Conservation (phyloP, 805 yeast species). For the Wickerhamiella vanderwaltii region DNA sequence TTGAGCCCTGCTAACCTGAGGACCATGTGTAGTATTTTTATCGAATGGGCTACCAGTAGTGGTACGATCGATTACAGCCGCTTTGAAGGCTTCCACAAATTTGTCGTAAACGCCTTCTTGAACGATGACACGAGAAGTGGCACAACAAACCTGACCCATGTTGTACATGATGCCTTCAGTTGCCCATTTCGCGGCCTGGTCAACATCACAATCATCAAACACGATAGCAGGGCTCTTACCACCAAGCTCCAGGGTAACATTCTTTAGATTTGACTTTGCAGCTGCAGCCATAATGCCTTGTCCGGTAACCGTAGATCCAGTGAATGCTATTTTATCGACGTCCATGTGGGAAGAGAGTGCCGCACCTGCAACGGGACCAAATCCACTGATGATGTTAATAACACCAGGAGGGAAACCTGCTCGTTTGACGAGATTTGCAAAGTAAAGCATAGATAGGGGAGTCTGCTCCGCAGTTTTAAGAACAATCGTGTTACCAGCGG, state of each 20-base stretch:
- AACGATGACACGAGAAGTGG: constrained; percentile 81
- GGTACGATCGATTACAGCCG: constrained; percentile 5
- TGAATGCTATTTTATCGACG: constrained; percentile 80
- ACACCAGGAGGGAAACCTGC: constrained; percentile 74
- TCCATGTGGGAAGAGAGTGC: constrained; percentile 45
- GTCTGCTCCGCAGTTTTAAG: constrained; percentile 68
- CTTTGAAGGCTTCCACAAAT: constrained; percentile 41
- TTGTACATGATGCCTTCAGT: constrained; percentile 76
- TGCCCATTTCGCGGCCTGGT: constrained; percentile 60
- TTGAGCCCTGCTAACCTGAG: constrained; percentile 74
- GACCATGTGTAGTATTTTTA: constrained; percentile 67
- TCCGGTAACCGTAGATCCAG: constrained; percentile 90
- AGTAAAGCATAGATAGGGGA: constrained; percentile 53
- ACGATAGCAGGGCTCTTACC: constrained; percentile 91
- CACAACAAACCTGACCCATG: constrained; percentile 93
- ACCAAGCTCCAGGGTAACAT: constrained; percentile 86
- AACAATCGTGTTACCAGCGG: constrained; percentile 63
- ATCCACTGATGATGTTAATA: constrained; percentile 58
- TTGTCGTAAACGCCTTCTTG: constrained; percentile 74
- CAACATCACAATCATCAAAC: constrained; percentile 73
- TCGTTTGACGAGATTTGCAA: constrained; percentile 44
- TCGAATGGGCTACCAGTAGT: constrained; percentile 68
- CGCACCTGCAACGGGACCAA: constrained; percentile 58
- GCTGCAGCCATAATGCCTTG: constrained; percentile 65
- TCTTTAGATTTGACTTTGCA: constrained; percentile 53